These are phyloP conservation scores for Dimargaris cristalligena DNA, from an alignment of 192 early-diverging fungal genomes.

Conservation along the genomic window DNA sequence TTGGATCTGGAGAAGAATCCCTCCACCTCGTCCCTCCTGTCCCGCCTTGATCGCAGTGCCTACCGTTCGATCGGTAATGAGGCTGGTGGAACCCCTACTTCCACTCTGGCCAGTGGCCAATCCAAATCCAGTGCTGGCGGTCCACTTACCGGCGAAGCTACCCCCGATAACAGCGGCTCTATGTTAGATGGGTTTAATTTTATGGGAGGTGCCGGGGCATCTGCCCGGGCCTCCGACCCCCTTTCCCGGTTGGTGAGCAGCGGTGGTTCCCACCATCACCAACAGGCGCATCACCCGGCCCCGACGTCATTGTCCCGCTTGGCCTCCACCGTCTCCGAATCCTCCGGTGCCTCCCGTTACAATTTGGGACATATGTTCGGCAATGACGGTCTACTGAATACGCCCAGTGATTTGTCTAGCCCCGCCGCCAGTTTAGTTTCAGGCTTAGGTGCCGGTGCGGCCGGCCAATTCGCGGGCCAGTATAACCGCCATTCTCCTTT, in stretches of 20 bases:
- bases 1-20: not conserved
- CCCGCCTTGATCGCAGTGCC: constrained; percentile 9
- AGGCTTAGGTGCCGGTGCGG: not conserved
- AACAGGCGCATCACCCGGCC: no score
- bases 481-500: constrained; percentile 2
- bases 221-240: no score
- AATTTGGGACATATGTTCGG: not conserved
- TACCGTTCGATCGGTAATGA: no score
- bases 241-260: no score
- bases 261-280: no score
- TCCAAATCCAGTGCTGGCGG: no score
- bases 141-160: no score
- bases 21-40: constrained; percentile 1
- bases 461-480: not conserved
- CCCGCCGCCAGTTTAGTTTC: constrained; percentile 4
- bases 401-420: not conserved
- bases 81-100: no score
- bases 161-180: no score
- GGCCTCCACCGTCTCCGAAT: not conserved
- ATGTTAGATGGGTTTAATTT: no score
- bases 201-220: no score
- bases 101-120: no score
- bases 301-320: not conserved
- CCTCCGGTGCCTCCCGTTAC: not conserved
- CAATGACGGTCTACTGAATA: not conserved